These are phyloP conservation scores for Catenaria anguillulae DNA, from an alignment of 371 early-diverging fungal species.

Conservation along the genomic window DNA sequence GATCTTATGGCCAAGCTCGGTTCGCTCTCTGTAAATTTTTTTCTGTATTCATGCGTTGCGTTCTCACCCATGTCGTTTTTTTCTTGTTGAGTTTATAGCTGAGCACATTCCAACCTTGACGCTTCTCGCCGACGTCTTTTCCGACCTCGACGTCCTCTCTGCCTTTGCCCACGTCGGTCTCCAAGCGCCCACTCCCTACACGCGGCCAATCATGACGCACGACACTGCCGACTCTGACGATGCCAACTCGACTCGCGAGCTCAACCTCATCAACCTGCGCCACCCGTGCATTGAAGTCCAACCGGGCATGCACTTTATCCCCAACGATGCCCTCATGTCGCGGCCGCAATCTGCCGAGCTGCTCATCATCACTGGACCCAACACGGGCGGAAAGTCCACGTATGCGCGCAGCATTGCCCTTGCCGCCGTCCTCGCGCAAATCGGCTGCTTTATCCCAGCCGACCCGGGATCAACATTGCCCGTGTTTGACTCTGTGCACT, in stretches of 20 bases:
- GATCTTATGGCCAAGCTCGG: constrained; percentile 68
- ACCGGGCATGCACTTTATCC: constrained; percentile 79
- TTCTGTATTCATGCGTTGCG: too few species aligned
- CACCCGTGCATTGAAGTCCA: constrained; percentile 94
- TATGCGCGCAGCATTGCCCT: constrained; percentile 52
- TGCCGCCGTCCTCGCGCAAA: constrained; percentile 90
- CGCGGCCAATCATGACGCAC: constrained; percentile 55
- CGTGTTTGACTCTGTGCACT: constrained; percentile 87
- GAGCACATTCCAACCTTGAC: constrained; percentile 74
- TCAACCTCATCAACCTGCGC: constrained; percentile 19
- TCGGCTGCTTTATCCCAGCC: constrained; percentile 96
- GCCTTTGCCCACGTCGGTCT: constrained; percentile 77
- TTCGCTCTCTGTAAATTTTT: too few species aligned
- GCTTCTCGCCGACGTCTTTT: constrained; percentile 50
- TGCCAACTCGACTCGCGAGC: too few species aligned
- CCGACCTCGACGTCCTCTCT: constrained; percentile 68
- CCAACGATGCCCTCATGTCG: constrained; percentile 69
- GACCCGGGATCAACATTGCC: constrained; percentile 8
- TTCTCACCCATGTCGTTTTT: too few species aligned
- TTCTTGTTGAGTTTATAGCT: constrained; percentile 25
- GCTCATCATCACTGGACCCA: constrained; percentile 60
- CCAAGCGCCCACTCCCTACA: constrained; percentile 67
- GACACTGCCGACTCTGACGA: constrained; percentile 17
- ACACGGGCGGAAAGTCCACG: constrained; percentile 58
- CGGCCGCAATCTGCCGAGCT: constrained; percentile 47